phyloP scores from a whole-genome alignment of 768 basidiomycete species.

The Agaricus sinodeliciosus region DNA sequence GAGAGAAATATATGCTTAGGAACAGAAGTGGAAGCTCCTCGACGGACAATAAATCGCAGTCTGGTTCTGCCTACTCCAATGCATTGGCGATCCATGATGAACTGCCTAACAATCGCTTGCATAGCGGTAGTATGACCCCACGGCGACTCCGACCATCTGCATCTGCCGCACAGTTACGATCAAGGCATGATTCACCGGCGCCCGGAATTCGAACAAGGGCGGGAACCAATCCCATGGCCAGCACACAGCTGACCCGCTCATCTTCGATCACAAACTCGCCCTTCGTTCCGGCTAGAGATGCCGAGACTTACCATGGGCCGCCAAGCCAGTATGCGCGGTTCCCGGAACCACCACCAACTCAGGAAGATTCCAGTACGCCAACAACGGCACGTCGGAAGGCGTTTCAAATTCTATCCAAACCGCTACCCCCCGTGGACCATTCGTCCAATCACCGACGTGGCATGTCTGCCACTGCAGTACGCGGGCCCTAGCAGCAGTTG shows the following conservation, averaged over 20 bases:
- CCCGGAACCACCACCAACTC: conserved; percentile 53
- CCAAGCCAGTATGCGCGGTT: conserved; percentile 66
- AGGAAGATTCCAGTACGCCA: conserved; percentile 43
- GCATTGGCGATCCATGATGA: conserved; percentile 50
- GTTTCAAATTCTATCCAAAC: conserved; percentile 64
- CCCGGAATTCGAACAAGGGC: conserved; percentile 51
- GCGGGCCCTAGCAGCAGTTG: conserved; percentile 29
- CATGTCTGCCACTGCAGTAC: conserved; percentile 44
- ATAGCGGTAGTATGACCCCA: conserved; percentile 48
- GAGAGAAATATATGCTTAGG: conserved; percentile 78
- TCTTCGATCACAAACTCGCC: conserved; percentile 53
- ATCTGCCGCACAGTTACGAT: conserved; percentile 73
- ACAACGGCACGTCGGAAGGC: conserved; percentile 59
- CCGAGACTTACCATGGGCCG: conserved; percentile 54
- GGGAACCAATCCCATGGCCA: conserved; percentile 57
- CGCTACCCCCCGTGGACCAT: conserved; percentile 31
- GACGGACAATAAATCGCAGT: conserved; percentile 63
- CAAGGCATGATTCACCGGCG: conserved; percentile 31
- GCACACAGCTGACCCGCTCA: conserved; percentile 40
- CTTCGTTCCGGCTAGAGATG: conserved; percentile 33
- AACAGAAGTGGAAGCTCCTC: conserved; percentile 81
- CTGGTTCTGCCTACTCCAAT: conserved; percentile 42
- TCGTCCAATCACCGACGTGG: conserved; percentile 43
- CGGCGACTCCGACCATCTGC: conserved; percentile 64
- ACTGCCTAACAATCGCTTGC: conserved; percentile 41